Conservation (phyloP, 2,329 filamentous ascomycete genomes). For the Neopestalotiopsis clavispora region DNA sequence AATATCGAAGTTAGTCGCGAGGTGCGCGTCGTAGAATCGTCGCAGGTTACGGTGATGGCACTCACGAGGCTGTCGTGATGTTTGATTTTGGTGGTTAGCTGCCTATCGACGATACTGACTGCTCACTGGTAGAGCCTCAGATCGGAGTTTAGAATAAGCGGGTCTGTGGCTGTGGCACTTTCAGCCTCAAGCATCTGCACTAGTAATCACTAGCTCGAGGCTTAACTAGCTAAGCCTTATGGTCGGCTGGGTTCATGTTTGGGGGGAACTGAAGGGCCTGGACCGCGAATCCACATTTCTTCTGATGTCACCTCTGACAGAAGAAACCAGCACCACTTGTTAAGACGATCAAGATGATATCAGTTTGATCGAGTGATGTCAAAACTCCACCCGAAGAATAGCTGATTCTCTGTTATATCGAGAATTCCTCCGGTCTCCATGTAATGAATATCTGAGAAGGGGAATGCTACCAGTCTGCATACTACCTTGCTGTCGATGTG, state of each 20-base stretch:
- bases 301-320: background rate
- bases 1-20: background rate
- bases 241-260: background rate
- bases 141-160: constrained; percentile 12
- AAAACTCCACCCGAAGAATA: background rate
- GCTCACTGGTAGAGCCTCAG: background rate
- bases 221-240: constrained; percentile 5
- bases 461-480: background rate
- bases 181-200: constrained; percentile 9
- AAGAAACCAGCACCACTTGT: background rate
- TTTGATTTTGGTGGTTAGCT: background rate
- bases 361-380: background rate
- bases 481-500: background rate
- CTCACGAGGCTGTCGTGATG: background rate
- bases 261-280: background rate
- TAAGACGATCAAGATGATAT: background rate
- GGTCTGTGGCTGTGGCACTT: constrained; percentile 6
- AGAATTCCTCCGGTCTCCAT: background rate
- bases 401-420: background rate
- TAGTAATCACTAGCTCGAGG: background rate
- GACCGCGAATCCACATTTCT: background rate
- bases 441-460: background rate
- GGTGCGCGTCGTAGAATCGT: background rate
- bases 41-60: background rate
- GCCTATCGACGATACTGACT: background rate